Evolutionary conservation across 352 stramenopile genomes (phyloP).

Genomic region (Nothophytophthora sp.): DNA sequence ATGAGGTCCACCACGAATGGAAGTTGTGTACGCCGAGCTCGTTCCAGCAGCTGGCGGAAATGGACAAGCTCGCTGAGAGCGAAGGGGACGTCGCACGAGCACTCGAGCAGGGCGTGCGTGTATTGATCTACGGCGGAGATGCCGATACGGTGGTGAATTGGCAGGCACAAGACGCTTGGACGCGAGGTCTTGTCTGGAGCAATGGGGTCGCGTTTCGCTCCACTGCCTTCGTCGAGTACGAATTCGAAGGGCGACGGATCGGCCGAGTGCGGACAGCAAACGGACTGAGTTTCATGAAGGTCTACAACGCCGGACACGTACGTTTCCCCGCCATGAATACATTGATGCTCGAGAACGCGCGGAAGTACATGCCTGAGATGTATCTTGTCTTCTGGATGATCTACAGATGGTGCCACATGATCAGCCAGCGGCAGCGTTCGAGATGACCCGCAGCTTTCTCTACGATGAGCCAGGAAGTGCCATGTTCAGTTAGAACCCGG

Average conservation of each 20-base stretch:
- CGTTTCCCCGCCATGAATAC: conserved; percentile 12
- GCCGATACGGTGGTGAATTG: conserved; percentile 73
- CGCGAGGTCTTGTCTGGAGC: conserved; percentile 44
- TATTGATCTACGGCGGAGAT: conserved; percentile 74
- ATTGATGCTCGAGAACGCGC: background rate
- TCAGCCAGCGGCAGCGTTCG: conserved; percentile 49
- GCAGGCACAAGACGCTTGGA: conserved; percentile 72
- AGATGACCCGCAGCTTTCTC: conserved; percentile 56
- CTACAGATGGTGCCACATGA: conserved; percentile 79
- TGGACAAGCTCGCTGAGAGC: conserved; percentile 65
- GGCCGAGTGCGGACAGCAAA: conserved; percentile 45
- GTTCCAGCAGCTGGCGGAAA: conserved; percentile 8
- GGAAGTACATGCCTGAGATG: background rate
- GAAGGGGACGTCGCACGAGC: conserved; percentile 45
- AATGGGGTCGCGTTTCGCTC: conserved; percentile 33
- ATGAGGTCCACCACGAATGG: conserved; percentile 34
- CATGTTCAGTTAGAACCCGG: conserved; percentile 38
- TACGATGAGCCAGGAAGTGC: conserved; percentile 7
- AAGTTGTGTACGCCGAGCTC: conserved; percentile 44
- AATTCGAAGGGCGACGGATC: conserved; percentile 19
- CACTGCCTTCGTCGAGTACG: conserved; percentile 14
- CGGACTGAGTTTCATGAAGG: conserved; percentile 66
- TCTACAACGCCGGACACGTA: conserved; percentile 74
- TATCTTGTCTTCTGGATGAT: background rate
- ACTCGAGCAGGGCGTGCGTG: conserved; percentile 58